Conservation (phyloP, 2,329 filamentous ascomycete species). For the Sporothrix schenckii region DNA sequence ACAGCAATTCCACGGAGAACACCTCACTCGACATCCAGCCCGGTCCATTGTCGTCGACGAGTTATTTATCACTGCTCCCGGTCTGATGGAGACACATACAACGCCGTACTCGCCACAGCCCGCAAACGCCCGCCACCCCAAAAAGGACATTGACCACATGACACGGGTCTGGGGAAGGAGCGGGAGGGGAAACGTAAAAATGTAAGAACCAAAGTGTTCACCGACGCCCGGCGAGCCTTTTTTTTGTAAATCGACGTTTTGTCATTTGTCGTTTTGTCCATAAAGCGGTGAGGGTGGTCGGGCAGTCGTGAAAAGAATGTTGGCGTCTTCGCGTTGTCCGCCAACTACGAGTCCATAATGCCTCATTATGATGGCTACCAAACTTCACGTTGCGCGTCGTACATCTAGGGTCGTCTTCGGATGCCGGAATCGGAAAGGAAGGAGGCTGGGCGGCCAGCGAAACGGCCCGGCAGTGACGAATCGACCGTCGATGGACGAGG, state of each 20-base stretch:
- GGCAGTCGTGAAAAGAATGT: constrained; percentile 9
- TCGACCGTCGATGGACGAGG: background rate
- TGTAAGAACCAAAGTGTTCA: background rate
- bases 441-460: constrained; percentile 25
- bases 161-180: constrained; percentile 12
- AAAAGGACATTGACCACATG: constrained; percentile 1
- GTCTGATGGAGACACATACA: too few species aligned
- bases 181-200: background rate
- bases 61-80: too few species aligned
- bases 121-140: background rate
- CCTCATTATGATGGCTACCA: background rate
- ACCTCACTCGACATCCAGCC: too few species aligned
- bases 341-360: background rate
- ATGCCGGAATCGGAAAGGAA: constrained; percentile 13
- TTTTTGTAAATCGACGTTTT: background rate
- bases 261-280: background rate
- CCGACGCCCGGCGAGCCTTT: constrained; percentile 12
- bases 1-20: too few species aligned
- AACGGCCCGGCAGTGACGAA: constrained; percentile 16
- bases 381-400: too few species aligned
- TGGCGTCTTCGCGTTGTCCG: background rate
- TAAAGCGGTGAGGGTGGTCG: constrained; percentile 10
- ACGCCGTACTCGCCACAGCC: background rate
- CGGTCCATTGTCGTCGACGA: too few species aligned
- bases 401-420: background rate